Evolutionary conservation across 805 yeast genomes (phyloP).

Genomic region (Danielia reshetovae): DNA sequence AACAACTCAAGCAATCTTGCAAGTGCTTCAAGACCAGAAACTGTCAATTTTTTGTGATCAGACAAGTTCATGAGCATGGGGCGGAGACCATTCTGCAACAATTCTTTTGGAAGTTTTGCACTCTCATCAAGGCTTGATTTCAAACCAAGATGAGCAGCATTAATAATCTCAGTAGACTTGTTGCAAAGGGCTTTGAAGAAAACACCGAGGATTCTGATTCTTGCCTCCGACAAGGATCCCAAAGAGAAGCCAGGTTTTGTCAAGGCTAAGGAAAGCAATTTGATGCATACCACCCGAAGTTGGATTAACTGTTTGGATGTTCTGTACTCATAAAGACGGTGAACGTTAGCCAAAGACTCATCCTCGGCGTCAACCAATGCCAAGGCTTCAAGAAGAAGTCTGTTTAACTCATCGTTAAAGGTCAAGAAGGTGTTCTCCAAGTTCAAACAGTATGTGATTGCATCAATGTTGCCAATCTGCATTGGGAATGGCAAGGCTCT

Average conservation of each 20-base stretch:
- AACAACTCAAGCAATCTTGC: slow-evolving; percentile 81
- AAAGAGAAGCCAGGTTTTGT: slow-evolving; percentile 79
- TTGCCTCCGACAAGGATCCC: slow-evolving; percentile 69
- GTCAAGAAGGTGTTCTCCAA: slow-evolving; percentile 77
- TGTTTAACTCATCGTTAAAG: slow-evolving; percentile 82
- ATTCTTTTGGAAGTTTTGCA: slow-evolving; percentile 86
- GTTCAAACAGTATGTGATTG: slow-evolving; percentile 85
- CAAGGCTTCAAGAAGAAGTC: slow-evolving; percentile 83
- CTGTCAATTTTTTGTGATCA: slow-evolving; percentile 87
- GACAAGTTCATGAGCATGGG: slow-evolving; percentile 95
- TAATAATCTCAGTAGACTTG: slow-evolving; percentile 78
- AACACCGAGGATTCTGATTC: slow-evolving; percentile 85
- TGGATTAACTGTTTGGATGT: slow-evolving; percentile 87
- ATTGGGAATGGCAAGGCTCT: slow-evolving; percentile 96
- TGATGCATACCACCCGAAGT: slow-evolving; percentile 85
- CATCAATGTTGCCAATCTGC: slow-evolving; percentile 98
- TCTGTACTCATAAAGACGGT: slow-evolving; percentile 77
- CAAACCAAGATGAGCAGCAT: slow-evolving; percentile 89
- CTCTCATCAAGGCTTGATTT: slow-evolving; percentile 80
- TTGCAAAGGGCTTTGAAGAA: slow-evolving; percentile 91
- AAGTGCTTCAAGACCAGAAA: slow-evolving; percentile 85
- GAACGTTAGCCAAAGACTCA: slow-evolving; percentile 86
- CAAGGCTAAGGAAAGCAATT: slow-evolving; percentile 74
- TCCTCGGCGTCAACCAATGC: slow-evolving; percentile 98
- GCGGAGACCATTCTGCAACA: slow-evolving; percentile 89